These are phyloP conservation scores for Ambrosia hybrid DNA, from an alignment of 140 eudicot species.

Conservation along the genomic window DNA sequence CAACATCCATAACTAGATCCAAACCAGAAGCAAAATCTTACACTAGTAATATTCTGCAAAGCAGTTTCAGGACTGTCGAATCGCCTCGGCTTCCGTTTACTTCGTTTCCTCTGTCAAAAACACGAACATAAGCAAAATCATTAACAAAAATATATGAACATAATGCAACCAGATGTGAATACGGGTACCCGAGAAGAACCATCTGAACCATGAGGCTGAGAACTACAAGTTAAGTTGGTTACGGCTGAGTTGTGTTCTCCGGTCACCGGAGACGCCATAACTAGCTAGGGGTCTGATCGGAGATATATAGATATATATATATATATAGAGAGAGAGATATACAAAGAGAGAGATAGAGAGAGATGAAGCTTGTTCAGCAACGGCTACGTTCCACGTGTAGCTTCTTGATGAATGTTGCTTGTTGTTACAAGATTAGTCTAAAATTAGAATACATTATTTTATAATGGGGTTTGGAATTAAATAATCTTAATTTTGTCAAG, in stretches of 20 bases:
- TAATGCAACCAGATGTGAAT: background rate
- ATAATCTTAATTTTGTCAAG: no score
- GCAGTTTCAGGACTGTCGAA: no score
- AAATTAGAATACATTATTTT: background rate
- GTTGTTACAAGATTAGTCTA: background rate
- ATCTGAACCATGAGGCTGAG: background rate
- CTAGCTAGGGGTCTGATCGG: background rate
- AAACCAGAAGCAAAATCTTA: conserved; percentile 21
- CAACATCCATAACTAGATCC: background rate
- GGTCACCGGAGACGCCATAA: conserved; percentile 16
- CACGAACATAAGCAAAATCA: background rate
- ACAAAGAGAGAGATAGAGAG: background rate
- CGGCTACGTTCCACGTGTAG: conserved; percentile 14
- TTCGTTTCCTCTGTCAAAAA: conserved; percentile 13
- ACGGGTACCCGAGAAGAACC: conserved; percentile 8
- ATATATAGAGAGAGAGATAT: background rate
- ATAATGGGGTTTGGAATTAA: no score
- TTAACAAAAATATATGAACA: background rate
- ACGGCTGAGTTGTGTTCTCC: background rate
- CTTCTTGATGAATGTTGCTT: background rate
- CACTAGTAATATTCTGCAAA: background rate
- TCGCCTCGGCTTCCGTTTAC: conserved; percentile 9
- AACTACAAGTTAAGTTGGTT: background rate
- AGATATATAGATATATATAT: background rate
- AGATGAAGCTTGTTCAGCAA: background rate